Evolutionary conservation across 176 grass and related monocot genomes (phyloP).

Genomic region (Triticum monococcum): DNA sequence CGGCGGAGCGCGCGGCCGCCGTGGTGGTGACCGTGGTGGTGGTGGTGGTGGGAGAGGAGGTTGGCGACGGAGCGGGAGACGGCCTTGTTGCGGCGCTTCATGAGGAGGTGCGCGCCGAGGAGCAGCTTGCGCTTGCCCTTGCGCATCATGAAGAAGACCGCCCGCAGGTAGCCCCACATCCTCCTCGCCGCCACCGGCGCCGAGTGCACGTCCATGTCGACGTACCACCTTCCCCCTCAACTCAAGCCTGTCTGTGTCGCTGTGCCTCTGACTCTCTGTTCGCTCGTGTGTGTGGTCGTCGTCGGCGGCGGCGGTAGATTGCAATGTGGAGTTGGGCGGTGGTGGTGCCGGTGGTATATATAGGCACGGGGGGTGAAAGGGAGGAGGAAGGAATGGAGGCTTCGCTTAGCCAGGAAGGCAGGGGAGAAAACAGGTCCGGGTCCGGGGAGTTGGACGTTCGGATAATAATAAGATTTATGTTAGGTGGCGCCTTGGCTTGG

Average conservation of each 20-base stretch:
- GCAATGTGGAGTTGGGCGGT: neutral
- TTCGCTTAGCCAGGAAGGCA: conserved; percentile 42
- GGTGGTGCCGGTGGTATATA: conserved; percentile 17
- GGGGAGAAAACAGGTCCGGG: neutral
- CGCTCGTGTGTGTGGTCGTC: neutral
- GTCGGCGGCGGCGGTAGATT: neutral
- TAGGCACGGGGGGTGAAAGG: neutral
- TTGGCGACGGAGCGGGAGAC: conserved; percentile 48
- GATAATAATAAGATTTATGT: neutral
- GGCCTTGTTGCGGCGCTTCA: conserved; percentile 73
- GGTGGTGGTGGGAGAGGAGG: conserved; percentile 48
- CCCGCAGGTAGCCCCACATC: conserved; percentile 74
- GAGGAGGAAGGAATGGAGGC: neutral
- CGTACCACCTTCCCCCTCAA: neutral
- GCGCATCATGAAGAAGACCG: conserved; percentile 77
- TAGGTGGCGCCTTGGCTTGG: conserved; percentile 1
- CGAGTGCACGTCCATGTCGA: conserved; percentile 46
- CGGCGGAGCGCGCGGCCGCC: neutral
- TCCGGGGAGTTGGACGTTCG: neutral
- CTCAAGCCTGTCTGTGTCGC: neutral
- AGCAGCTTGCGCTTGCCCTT: conserved; percentile 80
- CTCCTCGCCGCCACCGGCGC: conserved; percentile 44
- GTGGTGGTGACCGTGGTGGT: too few species aligned
- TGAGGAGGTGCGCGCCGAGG: conserved; percentile 58
- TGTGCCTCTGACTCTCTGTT: neutral